A percentile compares a stretch with the other conserved stretches of the same genome.
These are phyloP conservation scores for Hapsidospora chrysogenum DNA, from an alignment of 495 filamentous ascomycete genomes.

Conservation along the genomic window DNA sequence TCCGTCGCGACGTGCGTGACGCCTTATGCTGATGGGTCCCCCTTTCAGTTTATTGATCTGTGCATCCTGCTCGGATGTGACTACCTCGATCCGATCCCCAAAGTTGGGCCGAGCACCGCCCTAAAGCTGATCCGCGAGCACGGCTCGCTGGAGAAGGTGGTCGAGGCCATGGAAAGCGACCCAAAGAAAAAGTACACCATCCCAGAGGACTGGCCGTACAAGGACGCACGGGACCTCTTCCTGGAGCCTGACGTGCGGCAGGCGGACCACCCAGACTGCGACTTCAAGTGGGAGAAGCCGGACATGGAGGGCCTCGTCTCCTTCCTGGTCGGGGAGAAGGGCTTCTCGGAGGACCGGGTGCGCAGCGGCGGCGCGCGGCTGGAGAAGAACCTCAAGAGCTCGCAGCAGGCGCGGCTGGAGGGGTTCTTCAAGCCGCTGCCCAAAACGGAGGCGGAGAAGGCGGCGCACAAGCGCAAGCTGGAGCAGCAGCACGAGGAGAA, in stretches of 20 bases:
- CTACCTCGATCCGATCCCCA: constrained; percentile 90
- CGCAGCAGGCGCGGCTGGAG: constrained; percentile 81
- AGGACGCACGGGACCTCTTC: constrained; percentile 85
- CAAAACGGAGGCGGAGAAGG: constrained; percentile 71
- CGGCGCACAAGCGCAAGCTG: constrained; percentile 74
- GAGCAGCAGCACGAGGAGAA: constrained; percentile 77
- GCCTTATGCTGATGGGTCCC: neutral
- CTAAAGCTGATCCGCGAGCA: constrained; percentile 86
- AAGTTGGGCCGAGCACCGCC: constrained; percentile 79
- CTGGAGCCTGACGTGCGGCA: constrained; percentile 72
- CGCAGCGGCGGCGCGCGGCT: constrained; percentile 57
- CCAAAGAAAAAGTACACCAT: constrained; percentile 62
- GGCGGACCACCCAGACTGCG: constrained; percentile 73
- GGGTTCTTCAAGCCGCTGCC: constrained; percentile 96
- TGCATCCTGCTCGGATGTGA: constrained; percentile 97
- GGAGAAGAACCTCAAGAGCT: constrained; percentile 72
- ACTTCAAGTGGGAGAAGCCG: constrained; percentile 94
- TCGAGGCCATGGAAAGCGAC: constrained; percentile 60
- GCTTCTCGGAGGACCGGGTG: constrained; percentile 89
- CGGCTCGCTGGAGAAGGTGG: constrained; percentile 69
- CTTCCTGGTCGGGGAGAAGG: constrained; percentile 85
- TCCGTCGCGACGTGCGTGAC: neutral
- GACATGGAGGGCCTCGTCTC: constrained; percentile 77
- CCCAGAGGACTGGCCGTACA: constrained; percentile 85
- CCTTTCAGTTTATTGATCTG: constrained; percentile 73